These are phyloP conservation scores for Rhynchospora pubera DNA, from an alignment of 176 grass and related monocot genomes.

Conservation along the genomic window DNA sequence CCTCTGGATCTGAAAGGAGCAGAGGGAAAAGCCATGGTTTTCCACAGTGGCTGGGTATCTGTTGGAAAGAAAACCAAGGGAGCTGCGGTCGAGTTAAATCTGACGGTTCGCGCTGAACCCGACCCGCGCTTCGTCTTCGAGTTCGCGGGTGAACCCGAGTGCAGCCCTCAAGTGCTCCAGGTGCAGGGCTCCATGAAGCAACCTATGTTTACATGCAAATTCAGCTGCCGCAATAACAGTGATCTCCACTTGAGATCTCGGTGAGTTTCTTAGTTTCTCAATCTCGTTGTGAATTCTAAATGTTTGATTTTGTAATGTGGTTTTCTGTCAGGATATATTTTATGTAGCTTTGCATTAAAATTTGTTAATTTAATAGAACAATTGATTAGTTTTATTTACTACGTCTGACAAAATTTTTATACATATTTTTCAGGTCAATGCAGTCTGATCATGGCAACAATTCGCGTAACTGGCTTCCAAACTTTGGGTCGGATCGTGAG, in stretches of 20 bases:
- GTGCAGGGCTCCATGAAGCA: slow-evolving; percentile 56
- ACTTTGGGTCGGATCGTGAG: slow-evolving; percentile 41
- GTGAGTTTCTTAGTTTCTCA: slow-evolving; percentile 5
- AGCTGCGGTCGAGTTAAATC: slow-evolving; percentile 40
- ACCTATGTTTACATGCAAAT: slow-evolving; percentile 95
- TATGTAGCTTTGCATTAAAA: neutral
- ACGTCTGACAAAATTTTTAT: neutral
- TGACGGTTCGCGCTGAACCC: slow-evolving; percentile 63
- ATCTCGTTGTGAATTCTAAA: neutral
- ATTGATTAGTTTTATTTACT: neutral
- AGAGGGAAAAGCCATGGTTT: slow-evolving; percentile 30
- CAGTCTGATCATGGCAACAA: slow-evolving; percentile 3
- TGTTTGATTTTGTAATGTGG: neutral
- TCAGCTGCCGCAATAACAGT: slow-evolving; percentile 68
- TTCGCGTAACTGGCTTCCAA: slow-evolving; percentile 30
- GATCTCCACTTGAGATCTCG: slow-evolving; percentile 55
- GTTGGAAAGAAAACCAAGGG: slow-evolving; percentile 40
- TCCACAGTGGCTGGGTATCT: slow-evolving; percentile 67
- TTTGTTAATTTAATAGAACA: neutral
- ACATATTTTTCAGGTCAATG: slow-evolving; percentile 22
- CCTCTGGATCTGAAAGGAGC: slow-evolving; percentile 70
- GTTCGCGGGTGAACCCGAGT: slow-evolving; percentile 89
- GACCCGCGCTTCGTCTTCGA: slow-evolving; percentile 84
- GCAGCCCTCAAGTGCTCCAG: slow-evolving; percentile 77
- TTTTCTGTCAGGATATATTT: neutral